phyloP scores from a whole-genome alignment of 352 stramenopile genomes.

The Globisporangium polare region DNA sequence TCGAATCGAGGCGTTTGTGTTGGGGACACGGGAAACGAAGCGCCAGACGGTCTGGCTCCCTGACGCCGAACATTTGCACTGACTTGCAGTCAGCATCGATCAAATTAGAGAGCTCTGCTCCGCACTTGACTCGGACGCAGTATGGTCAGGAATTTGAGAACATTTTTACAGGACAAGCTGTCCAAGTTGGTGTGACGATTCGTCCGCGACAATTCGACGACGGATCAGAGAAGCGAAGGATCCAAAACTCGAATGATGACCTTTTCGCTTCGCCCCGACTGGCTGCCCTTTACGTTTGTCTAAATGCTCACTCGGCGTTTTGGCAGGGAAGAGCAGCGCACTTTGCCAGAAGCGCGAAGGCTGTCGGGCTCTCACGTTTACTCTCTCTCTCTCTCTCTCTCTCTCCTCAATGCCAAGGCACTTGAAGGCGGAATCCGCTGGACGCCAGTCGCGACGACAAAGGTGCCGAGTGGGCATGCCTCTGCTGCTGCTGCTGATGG shows the following conservation, averaged over 20 bases:
- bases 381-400: too few relatives aligned
- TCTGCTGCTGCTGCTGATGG: not conserved
- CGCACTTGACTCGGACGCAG: not conserved
- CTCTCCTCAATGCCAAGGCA: not conserved
- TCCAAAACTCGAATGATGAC: too few relatives aligned
- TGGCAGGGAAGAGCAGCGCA: too few relatives aligned
- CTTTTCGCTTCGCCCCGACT: not conserved
- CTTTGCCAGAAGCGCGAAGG: too few relatives aligned
- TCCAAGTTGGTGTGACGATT: not conserved
- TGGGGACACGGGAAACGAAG: not conserved
- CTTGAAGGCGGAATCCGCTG: not conserved
- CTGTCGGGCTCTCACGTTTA: not conserved
- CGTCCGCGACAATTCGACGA: not conserved
- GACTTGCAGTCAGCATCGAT: not conserved
- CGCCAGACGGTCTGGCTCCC: not conserved
- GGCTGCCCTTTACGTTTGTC: not conserved
- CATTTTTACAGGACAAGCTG: not conserved
- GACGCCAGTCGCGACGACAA: not conserved
- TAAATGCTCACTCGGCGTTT: not conserved
- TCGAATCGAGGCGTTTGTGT: slow-evolving; percentile 4
- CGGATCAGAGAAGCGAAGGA: not conserved
- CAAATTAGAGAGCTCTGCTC: not conserved
- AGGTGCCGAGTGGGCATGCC: not conserved
- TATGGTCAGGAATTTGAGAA: not conserved
- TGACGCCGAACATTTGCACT: not conserved